A percentile compares a stretch with the other conserved stretches of the same genome.
These are phyloP conservation scores for Clarkia xantiana DNA, from an alignment of 345 rosid species.

Conservation along the genomic window DNA sequence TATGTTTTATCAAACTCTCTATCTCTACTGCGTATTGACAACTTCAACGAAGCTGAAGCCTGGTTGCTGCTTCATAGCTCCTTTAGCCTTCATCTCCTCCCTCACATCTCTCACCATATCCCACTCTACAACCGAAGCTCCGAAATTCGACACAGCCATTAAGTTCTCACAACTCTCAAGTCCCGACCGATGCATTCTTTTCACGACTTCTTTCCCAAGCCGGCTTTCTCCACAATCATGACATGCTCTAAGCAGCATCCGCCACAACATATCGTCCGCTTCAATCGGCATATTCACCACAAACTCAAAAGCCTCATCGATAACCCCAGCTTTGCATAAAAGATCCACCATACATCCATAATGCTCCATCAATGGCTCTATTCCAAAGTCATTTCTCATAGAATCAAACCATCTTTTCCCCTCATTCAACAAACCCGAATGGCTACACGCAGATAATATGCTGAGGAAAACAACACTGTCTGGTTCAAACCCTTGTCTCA, in stretches of 20 bases:
- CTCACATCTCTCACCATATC: slow-evolving; percentile 12
- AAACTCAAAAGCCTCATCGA: slow-evolving; percentile 22
- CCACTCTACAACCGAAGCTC: slow-evolving; percentile 13
- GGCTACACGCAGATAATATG: slow-evolving; percentile 27
- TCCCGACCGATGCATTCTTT: slow-evolving; percentile 11
- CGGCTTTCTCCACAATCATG: slow-evolving; percentile 13
- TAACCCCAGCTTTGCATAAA: slow-evolving; percentile 26
- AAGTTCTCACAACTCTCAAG: slow-evolving; percentile 25
- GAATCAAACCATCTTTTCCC: slow-evolving; percentile 20
- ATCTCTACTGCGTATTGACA: not conserved
- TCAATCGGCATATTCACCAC: slow-evolving; percentile 23
- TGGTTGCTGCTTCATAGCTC: slow-evolving; percentile 17
- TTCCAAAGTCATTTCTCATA: slow-evolving; percentile 16
- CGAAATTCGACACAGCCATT: slow-evolving; percentile 15
- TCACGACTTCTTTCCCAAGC: slow-evolving; percentile 15
- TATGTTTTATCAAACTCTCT: no score
- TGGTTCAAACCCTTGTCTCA: slow-evolving; percentile 16
- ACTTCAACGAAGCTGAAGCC: slow-evolving; percentile 28
- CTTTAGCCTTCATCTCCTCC: slow-evolving; percentile 13
- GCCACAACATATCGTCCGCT: slow-evolving; percentile 22
- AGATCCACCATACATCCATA: slow-evolving; percentile 44
- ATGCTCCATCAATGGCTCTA: slow-evolving; percentile 28
- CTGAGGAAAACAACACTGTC: slow-evolving; percentile 26
- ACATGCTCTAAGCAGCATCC: slow-evolving; percentile 23
- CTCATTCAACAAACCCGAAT: slow-evolving; percentile 25